These are phyloP conservation scores for Casuarina equisetifolia DNA, from an alignment of 306 rosid species.

Conservation along the genomic window DNA sequence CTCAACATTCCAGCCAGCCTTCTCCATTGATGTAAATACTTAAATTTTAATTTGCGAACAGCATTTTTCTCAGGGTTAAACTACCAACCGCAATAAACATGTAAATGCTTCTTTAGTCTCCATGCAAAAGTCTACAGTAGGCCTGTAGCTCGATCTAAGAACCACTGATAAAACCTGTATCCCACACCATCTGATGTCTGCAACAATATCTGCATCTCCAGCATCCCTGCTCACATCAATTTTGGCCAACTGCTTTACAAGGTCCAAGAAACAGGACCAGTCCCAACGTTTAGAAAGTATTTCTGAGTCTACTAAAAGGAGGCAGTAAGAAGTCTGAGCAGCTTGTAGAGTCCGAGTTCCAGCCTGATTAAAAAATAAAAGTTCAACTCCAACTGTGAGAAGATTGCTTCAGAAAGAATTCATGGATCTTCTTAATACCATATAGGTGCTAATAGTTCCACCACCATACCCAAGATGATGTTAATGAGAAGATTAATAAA, in stretches of 20 bases:
- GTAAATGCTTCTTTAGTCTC: slow-evolving; percentile 50
- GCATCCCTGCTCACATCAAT: slow-evolving; percentile 12
- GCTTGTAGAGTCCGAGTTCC: slow-evolving; percentile 38
- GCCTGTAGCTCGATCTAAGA: slow-evolving; percentile 53
- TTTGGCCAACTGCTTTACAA: slow-evolving; percentile 37
- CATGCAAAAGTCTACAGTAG: slow-evolving; percentile 41
- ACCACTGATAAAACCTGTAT: slow-evolving; percentile 51
- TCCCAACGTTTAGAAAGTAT: slow-evolving; percentile 67
- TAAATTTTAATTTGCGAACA: slow-evolving; percentile 18
- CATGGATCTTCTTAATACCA: background rate
- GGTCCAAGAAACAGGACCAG: slow-evolving; percentile 70
- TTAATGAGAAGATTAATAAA: background rate
- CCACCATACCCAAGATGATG: background rate
- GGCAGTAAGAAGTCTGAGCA: slow-evolving; percentile 65
- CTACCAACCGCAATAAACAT: slow-evolving; percentile 66
- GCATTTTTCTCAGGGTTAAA: slow-evolving; percentile 12
- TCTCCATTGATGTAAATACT: slow-evolving; percentile 53
- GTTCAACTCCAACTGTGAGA: background rate
- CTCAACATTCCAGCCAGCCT: slow-evolving; percentile 55
- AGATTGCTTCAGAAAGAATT: background rate
- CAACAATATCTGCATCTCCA: slow-evolving; percentile 21
- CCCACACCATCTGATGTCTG: slow-evolving; percentile 70
- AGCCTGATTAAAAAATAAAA: slow-evolving; percentile 32
- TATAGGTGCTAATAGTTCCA: background rate
- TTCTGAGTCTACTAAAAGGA: slow-evolving; percentile 56